Evolutionary conservation across 352 stramenopile genomes (phyloP), one percentile per base, ranked within the genome.

Genomic region (Pythium brachiatum): DNA sequence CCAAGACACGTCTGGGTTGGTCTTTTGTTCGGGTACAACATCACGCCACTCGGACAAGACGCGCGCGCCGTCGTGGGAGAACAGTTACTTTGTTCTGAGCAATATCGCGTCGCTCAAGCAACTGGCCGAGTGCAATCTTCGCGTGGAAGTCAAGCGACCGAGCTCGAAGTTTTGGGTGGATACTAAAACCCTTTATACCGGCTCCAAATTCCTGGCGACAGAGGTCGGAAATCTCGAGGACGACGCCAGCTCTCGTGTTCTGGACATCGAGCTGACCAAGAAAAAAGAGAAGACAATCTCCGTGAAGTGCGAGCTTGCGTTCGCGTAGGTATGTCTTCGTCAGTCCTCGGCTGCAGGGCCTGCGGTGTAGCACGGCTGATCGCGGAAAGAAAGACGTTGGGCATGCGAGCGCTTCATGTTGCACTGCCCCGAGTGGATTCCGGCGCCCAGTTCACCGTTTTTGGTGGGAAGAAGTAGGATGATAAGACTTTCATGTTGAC

Each of bases 71-170:
- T 59, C 53, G 34, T 59, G 53, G 53, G 34, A 59, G 38, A 21
- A 36, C 53, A 50, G 32, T 5, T 16, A 16, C 53, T 48, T 50
- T 59, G 20, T 8, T 26, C 4, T 59, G 53, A 9, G 34, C 27
- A 59, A 59, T 39, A 60, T 60, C 53, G 39, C 53, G 39, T 60
- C 38, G 53, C 53, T 51, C 38, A 52, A 52, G 18, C 36, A 60
- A 41, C 53, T 60, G 38, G 53, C 31, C 36, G 39, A 60, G 53
- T 60, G 53, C 53, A 60, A 60, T 52, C 39, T 60, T 9, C 23
- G 39, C 27, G 36, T 60, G 53, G 53, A 60, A 61, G 54, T 61
- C 54, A 44, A 53, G 39, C 54, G 39, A 38, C 54, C 54, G 53
- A 36, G 53, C 53, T n/a, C n/a, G n/a, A 50, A 18, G 36, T 11